Evolutionary conservation across 106 monocot genomes (phyloP).

Genomic region (Apostasia shenzhenica): DNA sequence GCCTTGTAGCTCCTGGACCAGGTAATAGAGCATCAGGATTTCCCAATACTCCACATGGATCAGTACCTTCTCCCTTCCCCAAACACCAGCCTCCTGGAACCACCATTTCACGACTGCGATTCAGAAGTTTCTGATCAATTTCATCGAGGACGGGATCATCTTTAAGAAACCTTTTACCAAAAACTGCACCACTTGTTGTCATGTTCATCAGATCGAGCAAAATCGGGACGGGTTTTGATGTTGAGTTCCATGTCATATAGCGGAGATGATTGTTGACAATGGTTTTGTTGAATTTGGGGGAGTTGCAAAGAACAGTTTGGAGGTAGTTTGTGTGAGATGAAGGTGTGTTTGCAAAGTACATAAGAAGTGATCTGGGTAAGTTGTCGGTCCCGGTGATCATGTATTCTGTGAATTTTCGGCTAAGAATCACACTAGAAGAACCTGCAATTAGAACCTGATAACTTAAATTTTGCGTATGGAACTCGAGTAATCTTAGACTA

Average conservation of each 20-base stretch:
- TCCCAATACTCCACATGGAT: constrained; percentile 63
- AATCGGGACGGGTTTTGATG: constrained; percentile 22
- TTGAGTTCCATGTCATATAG: constrained; percentile 20
- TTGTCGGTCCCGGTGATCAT: constrained; percentile 79
- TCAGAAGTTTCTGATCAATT: constrained; percentile 59
- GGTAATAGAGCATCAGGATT: constrained; percentile 54
- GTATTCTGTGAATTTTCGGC: constrained; percentile 71
- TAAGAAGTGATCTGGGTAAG: constrained; percentile 76
- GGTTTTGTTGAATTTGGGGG: constrained; percentile 56
- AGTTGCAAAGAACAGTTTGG: constrained; percentile 90
- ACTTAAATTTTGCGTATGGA: no score
- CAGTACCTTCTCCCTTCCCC: constrained; percentile 20
- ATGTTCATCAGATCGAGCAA: constrained; percentile 35
- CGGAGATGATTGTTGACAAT: constrained; percentile 66
- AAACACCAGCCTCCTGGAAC: constrained; percentile 89
- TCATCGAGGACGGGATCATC: constrained; percentile 49
- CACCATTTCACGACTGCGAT: constrained; percentile 25
- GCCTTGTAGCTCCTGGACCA: constrained; percentile 45
- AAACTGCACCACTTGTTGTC: constrained; percentile 54
- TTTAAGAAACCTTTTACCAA: constrained; percentile 41
- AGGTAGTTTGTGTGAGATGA: constrained; percentile 75
- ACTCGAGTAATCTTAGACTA: no score
- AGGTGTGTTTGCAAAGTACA: constrained; percentile 77
- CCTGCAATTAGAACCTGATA: constrained; percentile 35
- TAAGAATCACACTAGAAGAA: constrained; percentile 68